Conservation (phyloP, 2,329 filamentous ascomycete species). For the Trichoderma endophyticum region DNA sequence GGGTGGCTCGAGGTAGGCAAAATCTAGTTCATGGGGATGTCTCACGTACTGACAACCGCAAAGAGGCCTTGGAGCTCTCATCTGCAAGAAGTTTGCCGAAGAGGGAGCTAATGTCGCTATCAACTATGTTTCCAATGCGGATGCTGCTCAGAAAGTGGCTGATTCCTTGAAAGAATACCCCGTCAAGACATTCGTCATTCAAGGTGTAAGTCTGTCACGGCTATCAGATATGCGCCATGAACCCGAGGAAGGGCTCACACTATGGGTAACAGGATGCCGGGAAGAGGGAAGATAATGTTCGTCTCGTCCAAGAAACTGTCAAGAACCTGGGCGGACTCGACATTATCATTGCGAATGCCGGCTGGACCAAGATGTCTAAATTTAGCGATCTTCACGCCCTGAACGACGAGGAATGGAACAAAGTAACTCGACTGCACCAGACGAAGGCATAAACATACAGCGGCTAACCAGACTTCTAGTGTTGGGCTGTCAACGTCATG, state of each 20-base stretch:
- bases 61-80: conserved; percentile 12
- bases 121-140: conserved; percentile 6
- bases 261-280: neutral
- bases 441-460: neutral
- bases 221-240: neutral
- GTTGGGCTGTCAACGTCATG: conserved; percentile 15
- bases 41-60: neutral
- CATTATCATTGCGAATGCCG: conserved; percentile 11
- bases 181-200: neutral
- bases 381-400: conserved; percentile 7
- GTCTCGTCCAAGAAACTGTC: conserved; percentile 3
- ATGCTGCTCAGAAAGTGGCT: neutral
- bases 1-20: neutral
- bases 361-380: conserved; percentile 9
- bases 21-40: neutral
- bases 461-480: neutral
- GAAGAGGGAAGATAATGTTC: conserved; percentile 10
- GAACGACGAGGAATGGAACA: conserved; percentile 14
- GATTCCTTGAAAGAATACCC: neutral
- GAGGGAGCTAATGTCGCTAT: conserved; percentile 10
- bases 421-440: neutral
- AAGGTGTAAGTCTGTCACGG: neutral
- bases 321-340: conserved; percentile 9
- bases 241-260: neutral
- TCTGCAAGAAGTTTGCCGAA: conserved; percentile 12